Base-by-base conservation (phyloP, 768 basidiomycete genomes). In the Cystobasidium onofrii region DNA sequence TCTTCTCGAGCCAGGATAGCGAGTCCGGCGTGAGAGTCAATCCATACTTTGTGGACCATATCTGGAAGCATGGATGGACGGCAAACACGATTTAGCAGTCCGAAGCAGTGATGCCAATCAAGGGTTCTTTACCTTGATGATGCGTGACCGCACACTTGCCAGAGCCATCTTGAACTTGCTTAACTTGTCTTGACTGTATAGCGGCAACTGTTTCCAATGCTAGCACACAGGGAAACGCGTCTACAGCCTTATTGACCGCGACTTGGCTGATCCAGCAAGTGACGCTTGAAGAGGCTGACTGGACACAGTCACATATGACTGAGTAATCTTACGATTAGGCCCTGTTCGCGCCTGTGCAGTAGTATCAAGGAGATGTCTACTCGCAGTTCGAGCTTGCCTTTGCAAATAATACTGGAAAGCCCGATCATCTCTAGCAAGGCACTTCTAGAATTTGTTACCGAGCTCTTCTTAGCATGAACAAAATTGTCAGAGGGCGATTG, bases 1-100 rank as follows among this genome's bases (percentile, higher is more conserved):
- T 60, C 29, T 39, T 46, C 62, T 75, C 74, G 55, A 75, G 69
- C 74, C 74, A 75, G n/a, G 66, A 10, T 17, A 67, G 39, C 41
- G 50, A 34, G 39, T 43, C 43, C 20, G 66, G 41, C 18, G 27
- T 72, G 29, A 75, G 60, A 12, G 66, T 63, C 10, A 75, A 33
- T 13, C 57, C 54, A 60, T 75, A 75, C 39, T 71, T 71, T 25
- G 69, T 44, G 12, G 69, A 57, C 69, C 69, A 71, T 71, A 71
- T 71, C 69, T 71, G 69, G 27, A 29, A 31, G 65, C 17, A 29
- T 54, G 27, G 54, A 10, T 12, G 10, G 41, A 50, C 12, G 23
- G 65, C 23, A 60, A 23, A 7, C 43, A 39, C n/a, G n/a, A 18
- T 18, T 66, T 6, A 18, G 29, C 23, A 39, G 20, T 3, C 17